Evolutionary conservation across 225 moss, liverwort and hornwort species (phyloP).

Genomic region (Thuidium tamariscinum): DNA sequence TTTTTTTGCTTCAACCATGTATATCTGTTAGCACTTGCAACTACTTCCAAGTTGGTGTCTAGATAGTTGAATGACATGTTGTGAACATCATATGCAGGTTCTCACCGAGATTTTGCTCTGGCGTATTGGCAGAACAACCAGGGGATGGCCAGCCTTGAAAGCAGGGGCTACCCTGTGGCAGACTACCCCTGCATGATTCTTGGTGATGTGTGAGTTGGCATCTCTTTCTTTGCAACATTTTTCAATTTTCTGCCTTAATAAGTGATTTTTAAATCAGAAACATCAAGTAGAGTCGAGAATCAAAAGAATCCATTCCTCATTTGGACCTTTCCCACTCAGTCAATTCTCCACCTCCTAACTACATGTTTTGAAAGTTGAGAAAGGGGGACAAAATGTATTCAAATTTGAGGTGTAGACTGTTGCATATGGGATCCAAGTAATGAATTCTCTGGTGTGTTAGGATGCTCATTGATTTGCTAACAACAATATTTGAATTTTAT

Average conservation of each 20-base stretch:
- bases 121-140: constrained; percentile 61
- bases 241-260: background rate
- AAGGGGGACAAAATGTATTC: background rate
- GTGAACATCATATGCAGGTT: constrained; percentile 19
- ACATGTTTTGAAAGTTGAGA: background rate
- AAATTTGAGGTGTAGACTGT: background rate
- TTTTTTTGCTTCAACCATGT: background rate
- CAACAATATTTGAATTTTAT: background rate
- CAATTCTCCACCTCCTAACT: too few relatives aligned
- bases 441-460: background rate
- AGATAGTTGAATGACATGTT: background rate
- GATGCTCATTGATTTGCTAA: background rate
- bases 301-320: too few relatives aligned
- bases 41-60: background rate
- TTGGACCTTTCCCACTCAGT: too few relatives aligned
- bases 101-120: constrained; percentile 54
- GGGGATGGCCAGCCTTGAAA: constrained; percentile 41
- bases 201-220: constrained; percentile 38
- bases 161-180: constrained; percentile 29
- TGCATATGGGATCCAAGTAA: background rate
- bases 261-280: background rate
- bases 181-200: constrained; percentile 24
- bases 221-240: background rate
- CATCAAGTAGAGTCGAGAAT: background rate
- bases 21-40: background rate